Evolutionary conservation across 1,139 yeast genomes (phyloP).

Genomic region (Saccharomyces hybrid): DNA sequence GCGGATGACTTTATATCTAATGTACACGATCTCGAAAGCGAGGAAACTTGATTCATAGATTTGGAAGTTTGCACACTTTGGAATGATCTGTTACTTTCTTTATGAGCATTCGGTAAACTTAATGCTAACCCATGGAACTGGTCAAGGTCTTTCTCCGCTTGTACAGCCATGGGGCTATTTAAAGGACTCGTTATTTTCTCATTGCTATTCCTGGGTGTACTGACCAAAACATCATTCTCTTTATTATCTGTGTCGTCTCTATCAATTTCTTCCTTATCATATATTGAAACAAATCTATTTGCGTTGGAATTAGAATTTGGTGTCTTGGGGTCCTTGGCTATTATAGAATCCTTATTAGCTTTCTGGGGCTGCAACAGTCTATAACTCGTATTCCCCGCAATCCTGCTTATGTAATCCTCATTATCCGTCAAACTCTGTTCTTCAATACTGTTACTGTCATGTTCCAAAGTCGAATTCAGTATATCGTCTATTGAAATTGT

Average conservation of each 20-base stretch:
- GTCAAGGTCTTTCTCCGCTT: background rate
- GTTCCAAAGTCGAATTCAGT: conserved; percentile 25
- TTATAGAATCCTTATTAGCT: background rate
- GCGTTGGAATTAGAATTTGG: conserved; percentile 4
- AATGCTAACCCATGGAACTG: background rate
- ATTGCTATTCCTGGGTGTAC: conserved; percentile 2
- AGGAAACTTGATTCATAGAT: background rate
- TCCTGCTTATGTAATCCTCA: background rate
- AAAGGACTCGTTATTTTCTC: conserved; percentile 5
- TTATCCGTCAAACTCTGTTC: background rate
- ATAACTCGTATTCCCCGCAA: background rate
- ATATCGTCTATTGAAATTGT: conserved; percentile 26
- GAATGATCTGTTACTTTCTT: background rate
- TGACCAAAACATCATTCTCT: background rate
- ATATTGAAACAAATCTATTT: background rate
- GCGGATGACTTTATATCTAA: background rate
- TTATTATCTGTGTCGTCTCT: background rate
- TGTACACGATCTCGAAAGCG: background rate
- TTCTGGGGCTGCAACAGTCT: background rate
- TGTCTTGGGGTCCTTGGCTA: background rate
- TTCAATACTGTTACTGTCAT: conserved; percentile 15
- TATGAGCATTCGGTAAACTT: background rate
- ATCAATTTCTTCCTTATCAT: background rate
- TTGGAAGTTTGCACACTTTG: background rate
- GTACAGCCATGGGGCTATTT: conserved; percentile 9